phyloP scores from a whole-genome alignment of 1,284 basidiomycete genomes.

The Boletellus sp. region DNA sequence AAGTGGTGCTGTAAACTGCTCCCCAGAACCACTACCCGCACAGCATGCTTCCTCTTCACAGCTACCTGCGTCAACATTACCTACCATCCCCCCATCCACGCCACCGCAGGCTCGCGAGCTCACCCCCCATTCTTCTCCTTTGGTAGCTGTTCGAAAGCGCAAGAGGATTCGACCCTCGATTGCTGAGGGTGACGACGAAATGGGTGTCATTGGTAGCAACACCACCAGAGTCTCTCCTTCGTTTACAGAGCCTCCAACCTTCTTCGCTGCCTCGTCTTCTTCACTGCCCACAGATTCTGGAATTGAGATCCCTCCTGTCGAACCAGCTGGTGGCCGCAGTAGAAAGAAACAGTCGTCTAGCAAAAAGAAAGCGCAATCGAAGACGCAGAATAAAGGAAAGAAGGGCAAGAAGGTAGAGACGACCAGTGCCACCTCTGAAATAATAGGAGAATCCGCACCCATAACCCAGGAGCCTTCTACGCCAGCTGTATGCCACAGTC shows the following conservation, averaged over 20 bases:
- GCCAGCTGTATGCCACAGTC: not conserved
- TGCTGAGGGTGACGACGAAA: slow-evolving; percentile 14
- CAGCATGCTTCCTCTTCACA: slow-evolving; percentile 9
- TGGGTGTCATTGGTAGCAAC: slow-evolving; percentile 7
- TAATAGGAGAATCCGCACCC: not conserved
- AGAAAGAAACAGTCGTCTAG: slow-evolving; percentile 13
- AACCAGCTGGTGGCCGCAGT: slow-evolving; percentile 4
- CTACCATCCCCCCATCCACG: slow-evolving; percentile 29
- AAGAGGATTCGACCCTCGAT: slow-evolving; percentile 18
- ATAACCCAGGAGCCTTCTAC: slow-evolving; percentile 2
- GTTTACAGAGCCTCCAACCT: slow-evolving; percentile 18
- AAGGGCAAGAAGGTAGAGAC: slow-evolving; percentile 14
- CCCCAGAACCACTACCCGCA: not conserved
- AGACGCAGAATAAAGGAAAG: slow-evolving; percentile 18
- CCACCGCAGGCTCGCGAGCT: slow-evolving; percentile 19
- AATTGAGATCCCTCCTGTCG: slow-evolving; percentile 19
- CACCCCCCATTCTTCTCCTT: slow-evolving; percentile 25
- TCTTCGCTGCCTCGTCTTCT: slow-evolving; percentile 31
- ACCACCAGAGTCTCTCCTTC: slow-evolving; percentile 1
- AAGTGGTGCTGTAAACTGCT: not conserved
- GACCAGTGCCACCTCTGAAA: not conserved
- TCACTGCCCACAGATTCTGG: slow-evolving; percentile 23
- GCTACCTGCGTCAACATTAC: slow-evolving; percentile 20
- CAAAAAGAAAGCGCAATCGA: slow-evolving; percentile 14
- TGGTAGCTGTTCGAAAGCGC: slow-evolving; percentile 22